Conservation (phyloP, 2,329 filamentous ascomycete genomes). For the Ceratocystis variospora region DNA sequence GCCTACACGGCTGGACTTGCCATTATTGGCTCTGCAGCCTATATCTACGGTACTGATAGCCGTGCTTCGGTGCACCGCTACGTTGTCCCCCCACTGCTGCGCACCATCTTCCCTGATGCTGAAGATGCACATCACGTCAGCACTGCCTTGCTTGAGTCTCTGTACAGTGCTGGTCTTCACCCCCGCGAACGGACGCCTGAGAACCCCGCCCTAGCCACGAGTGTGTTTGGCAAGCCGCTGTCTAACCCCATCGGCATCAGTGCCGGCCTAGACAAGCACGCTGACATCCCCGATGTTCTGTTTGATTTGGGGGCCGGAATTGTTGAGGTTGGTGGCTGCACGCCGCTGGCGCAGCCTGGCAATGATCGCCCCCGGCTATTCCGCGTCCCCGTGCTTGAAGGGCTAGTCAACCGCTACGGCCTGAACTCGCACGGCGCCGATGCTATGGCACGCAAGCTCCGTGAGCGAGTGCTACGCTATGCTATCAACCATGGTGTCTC, state of each 20-base stretch:
- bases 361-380: constrained; percentile 85
- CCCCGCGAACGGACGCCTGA: constrained; percentile 56
- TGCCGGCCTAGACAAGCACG: constrained; percentile 92
- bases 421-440: constrained; percentile 87
- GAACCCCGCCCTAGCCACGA: constrained; percentile 30
- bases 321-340: constrained; percentile 86
- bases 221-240: constrained; percentile 63
- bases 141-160: constrained; percentile 53
- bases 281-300: constrained; percentile 70
- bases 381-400: constrained; percentile 67
- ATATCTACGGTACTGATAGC: constrained; percentile 62
- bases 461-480: constrained; percentile 63
- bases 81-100: constrained; percentile 51
- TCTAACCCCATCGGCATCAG: constrained; percentile 85
- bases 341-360: constrained; percentile 71
- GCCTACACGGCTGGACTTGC: constrained; percentile 31
- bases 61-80: constrained; percentile 56
- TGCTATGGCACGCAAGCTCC: constrained; percentile 63
- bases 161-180: constrained; percentile 63
- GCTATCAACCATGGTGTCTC: constrained; percentile 57
- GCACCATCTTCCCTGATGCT: constrained; percentile 55
- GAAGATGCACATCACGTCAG: constrained; percentile 87
- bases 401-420: constrained; percentile 89
- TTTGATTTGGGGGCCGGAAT: constrained; percentile 74
- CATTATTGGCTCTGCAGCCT: constrained; percentile 35